Evolutionary conservation across 345 rosid species (phyloP).

Genomic region (Excoecaria cochinchinensis): DNA sequence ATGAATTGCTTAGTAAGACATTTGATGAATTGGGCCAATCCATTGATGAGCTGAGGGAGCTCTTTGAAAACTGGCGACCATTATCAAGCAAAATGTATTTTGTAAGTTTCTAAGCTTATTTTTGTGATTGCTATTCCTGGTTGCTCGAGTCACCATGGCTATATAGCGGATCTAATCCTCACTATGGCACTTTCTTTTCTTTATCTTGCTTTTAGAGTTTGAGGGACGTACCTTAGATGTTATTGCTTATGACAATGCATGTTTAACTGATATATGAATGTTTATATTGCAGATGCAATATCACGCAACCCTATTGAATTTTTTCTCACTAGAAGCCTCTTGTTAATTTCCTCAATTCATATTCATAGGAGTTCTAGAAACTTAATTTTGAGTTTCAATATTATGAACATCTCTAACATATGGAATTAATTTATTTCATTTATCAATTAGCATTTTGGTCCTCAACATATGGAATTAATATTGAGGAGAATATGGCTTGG

Average conservation of each 20-base stretch:
- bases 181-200: no score
- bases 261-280: background rate
- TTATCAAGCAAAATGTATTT: slow-evolving; percentile 75
- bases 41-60: slow-evolving; percentile 64
- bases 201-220: background rate
- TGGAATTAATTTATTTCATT: no score
- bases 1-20: slow-evolving; percentile 52
- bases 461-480: no score
- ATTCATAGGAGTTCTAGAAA: background rate
- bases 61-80: slow-evolving; percentile 69
- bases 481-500: no score
- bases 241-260: slow-evolving; percentile 8
- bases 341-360: background rate
- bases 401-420: background rate
- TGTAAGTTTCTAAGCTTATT: slow-evolving; percentile 47
- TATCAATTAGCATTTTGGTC: no score
- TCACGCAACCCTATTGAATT: background rate
- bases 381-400: background rate
- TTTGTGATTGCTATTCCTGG: background rate
- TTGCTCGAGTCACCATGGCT: no score
- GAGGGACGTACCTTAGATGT: background rate
- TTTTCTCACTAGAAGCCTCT: background rate
- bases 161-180: no score
- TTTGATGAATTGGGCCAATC: slow-evolving; percentile 65
- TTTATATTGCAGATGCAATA: background rate